phyloP scores from a whole-genome alignment of 441 rosid genomes.

The Geranium incanum region DNA sequence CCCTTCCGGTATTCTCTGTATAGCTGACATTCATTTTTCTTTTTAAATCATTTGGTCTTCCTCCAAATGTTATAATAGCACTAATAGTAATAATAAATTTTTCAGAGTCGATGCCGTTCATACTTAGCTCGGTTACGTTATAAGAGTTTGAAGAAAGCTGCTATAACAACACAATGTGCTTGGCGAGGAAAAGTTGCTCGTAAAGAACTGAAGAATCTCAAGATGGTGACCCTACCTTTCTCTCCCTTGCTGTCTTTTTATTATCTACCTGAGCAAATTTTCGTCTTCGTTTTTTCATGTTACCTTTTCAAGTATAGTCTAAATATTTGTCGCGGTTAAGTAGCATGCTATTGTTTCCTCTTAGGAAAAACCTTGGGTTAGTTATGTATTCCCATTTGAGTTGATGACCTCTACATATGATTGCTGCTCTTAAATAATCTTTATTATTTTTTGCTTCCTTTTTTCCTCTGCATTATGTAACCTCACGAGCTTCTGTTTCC shows the following conservation, averaged over 20 bases:
- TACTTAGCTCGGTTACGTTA: slow-evolving; percentile 41
- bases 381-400: not conserved
- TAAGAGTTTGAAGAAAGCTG: slow-evolving; percentile 51
- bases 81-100: not conserved
- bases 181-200: slow-evolving; percentile 76
- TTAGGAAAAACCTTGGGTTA: not conserved
- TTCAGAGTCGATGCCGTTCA: slow-evolving; percentile 61
- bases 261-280: not conserved
- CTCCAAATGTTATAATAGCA: not conserved
- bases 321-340: not conserved
- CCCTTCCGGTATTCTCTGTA: slow-evolving; percentile 10
- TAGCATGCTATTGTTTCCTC: not conserved
- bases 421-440: slow-evolving; percentile 11
- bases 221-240: slow-evolving; percentile 44
- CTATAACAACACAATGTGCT: slow-evolving; percentile 57
- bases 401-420: not conserved
- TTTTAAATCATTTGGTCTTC: slow-evolving; percentile 5
- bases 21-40: not conserved
- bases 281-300: not conserved
- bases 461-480: slow-evolving; percentile 8
- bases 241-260: not conserved
- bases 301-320: not conserved
- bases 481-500: slow-evolving; percentile 7
- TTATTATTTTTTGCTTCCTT: slow-evolving; percentile 15
- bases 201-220: slow-evolving; percentile 61